Base-by-base conservation (phyloP, 2,329 filamentous ascomycete species). In the Fusarium clavum region DNA sequence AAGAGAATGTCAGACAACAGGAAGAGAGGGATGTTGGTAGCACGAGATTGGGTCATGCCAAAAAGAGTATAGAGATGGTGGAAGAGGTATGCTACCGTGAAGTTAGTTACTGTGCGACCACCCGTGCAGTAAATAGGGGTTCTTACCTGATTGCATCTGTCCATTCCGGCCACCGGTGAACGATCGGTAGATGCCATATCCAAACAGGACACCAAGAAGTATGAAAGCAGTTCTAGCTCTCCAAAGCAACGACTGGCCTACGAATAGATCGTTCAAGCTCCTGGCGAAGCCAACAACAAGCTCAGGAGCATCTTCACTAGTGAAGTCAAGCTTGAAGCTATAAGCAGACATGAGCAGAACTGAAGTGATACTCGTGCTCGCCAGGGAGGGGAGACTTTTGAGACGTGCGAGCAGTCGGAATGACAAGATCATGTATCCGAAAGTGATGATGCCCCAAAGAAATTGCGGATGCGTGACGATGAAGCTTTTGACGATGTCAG, bases 321-420 rank as follows among this genome's bases (percentile, higher is more conserved):
- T 96, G 77, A 98, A 98, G 3, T 91, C 91, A 25, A 98, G 82
- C 81, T 99, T 99, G 85, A 98, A 99, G 6, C 90, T 85, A 24
- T 96, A 86, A 0, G 93, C 92, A 2, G 84, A 80, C 7, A 81
- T 81, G 9, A 83, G 78, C 5, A 88, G 78, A 13, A 81, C 77
- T 1, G 81, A 80, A 6, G 82, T 79, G 8, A 83, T 72, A 1
- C 81, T 79, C 4, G 83, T 81, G 14, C 81, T 79, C 10, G 83
- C 71, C 14, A 82, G 74, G 16, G 79, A 77, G 4, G 85, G 82
- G 1, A 86, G 73, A 5, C 80, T 80, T 46, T 79, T 78, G 30
- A 87, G 78, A 38, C 76, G 79, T 13, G 79, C 78, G 20, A 84
- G 78, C 9, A 87, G 77, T 53, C 82, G 79, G n/a, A 81, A 77